phyloP scores from a whole-genome alignment of 139 green algal genomes.

The Coccomyxa sp. region DNA sequence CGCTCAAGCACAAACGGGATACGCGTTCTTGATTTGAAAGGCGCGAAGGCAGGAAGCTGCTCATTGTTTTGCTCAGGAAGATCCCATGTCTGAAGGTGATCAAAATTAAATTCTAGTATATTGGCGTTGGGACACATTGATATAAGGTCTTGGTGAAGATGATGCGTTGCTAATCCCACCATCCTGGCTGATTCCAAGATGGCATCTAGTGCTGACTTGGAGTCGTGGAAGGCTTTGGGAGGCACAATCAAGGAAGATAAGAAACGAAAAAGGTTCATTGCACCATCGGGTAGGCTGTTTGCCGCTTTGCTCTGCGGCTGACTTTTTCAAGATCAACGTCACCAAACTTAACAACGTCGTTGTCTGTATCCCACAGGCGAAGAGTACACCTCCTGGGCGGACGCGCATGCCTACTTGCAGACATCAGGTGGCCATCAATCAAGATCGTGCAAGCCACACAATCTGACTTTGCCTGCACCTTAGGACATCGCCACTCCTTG shows the following conservation, averaged over 20 bases:
- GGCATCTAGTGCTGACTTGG: conserved; percentile 13
- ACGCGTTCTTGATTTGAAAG: too few species aligned
- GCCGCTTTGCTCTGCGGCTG: not conserved
- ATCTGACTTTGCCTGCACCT: not conserved
- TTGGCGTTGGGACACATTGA: too few species aligned
- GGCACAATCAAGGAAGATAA: conserved; percentile 8
- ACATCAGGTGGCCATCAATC: not conserved
- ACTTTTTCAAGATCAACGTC: not conserved
- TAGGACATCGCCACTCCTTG: too few species aligned
- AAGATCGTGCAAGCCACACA: not conserved
- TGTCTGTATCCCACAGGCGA: conserved; percentile 22
- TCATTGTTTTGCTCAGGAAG: too few species aligned
- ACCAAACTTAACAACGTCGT: not conserved
- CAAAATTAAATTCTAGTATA: too few species aligned
- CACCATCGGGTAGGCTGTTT: conserved; percentile 14
- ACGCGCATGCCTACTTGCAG: conserved; percentile 25
- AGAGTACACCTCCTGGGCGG: conserved; percentile 38
- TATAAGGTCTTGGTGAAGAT: too few species aligned
- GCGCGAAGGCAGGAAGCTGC: too few species aligned
- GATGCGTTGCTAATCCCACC: too few species aligned
- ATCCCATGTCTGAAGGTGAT: too few species aligned
- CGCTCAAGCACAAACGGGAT: too few species aligned
- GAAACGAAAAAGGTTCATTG: not conserved
- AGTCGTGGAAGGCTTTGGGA: conserved; percentile 25
- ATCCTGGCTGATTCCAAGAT: not conserved